Base-by-base conservation (phyloP, 768 basidiomycete species). In the Amanita rubescens region DNA sequence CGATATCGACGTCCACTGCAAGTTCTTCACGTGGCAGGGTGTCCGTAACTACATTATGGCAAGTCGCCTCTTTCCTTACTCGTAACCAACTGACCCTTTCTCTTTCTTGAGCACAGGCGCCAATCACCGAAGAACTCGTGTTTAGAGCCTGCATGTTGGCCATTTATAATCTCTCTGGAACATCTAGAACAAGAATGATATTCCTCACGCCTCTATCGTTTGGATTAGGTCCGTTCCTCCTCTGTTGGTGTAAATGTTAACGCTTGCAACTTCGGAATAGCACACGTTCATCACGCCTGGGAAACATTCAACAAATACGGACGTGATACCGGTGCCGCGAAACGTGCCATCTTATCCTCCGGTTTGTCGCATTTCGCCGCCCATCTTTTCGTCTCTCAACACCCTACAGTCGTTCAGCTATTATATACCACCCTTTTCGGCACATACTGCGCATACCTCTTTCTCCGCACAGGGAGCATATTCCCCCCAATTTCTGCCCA, bases 381-480 rank as follows among this genome's bases (percentile, higher is more conserved):
- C 30, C 42, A n/a, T 14, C 9, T 44, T 22, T 19, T 20, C 24
- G n/a, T n/a, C n/a, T n/a, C 27, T 24, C 22, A 34, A 27, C 20
- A 15, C 10, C 10, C 2, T 20, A 7, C 62, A 97, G 94, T 81
- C 4, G 85, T 96, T 68, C 95, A 98, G 69, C 75, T 94, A 20
- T 63, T 75, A 3, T 99, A 97, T 68, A 99, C 96, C 6, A 93
- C 90, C 3, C 61, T 97, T 12, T 98, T 98, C 60, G 96, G 96
- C 3, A 89, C 85, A 67, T 88, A 87, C 67, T 85, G 83, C 20
- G 79, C 90, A 3, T 96, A 82, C 68, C 77, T 96, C 39, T 92
- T 94, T 69, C 74, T 95, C 7, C 82, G 88, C 46, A 93, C 94
- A 3, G 82, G 86, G 14, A 94, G 92, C 4, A 69, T 97, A 55